Conservation (phyloP, 768 basidiomycete genomes). For the Trametes elegans region DNA sequence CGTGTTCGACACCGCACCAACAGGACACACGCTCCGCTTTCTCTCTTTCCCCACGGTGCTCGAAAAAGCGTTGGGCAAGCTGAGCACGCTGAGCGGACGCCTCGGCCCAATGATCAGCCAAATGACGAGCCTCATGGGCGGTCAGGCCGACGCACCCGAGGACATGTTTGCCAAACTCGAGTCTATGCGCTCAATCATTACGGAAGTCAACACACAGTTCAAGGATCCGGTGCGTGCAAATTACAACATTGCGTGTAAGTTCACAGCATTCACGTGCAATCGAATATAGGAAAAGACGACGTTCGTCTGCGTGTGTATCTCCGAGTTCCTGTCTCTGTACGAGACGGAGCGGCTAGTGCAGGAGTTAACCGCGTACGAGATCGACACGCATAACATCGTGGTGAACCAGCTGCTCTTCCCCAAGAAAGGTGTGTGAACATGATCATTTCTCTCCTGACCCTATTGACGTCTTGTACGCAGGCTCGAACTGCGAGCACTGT, state of each 20-base stretch:
- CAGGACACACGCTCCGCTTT: constrained; percentile 97
- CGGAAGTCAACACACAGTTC: constrained; percentile 98
- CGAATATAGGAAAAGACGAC: constrained; percentile 99
- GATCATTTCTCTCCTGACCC: no score
- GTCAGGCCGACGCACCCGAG: constrained; percentile 84
- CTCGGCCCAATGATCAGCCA: constrained; percentile 98
- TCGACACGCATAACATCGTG: constrained; percentile 98
- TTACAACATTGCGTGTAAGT: no score
- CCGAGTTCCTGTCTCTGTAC: constrained; percentile 96
- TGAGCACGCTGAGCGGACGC: constrained; percentile 88
- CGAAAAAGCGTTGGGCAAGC: constrained; percentile 94
- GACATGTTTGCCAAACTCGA: constrained; percentile 99
- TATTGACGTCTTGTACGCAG: no score
- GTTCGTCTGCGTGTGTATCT: constrained; percentile 98
- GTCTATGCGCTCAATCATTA: constrained; percentile 94
- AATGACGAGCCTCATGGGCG: constrained; percentile 97
- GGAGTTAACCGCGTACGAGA: constrained; percentile 90
- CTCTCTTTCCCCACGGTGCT: constrained; percentile 98
- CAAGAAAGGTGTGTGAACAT: constrained; percentile 77
- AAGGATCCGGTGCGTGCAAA: constrained; percentile 92
- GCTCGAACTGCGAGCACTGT: constrained; percentile 94
- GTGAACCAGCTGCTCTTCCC: constrained; percentile 98
- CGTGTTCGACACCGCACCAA: constrained; percentile 98
- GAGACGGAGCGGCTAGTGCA: constrained; percentile 98
- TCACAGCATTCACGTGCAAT: no score